Evolutionary conservation across 2,329 filamentous ascomycete species (phyloP).

Genomic region (Chrysoporthe puriensis): DNA sequence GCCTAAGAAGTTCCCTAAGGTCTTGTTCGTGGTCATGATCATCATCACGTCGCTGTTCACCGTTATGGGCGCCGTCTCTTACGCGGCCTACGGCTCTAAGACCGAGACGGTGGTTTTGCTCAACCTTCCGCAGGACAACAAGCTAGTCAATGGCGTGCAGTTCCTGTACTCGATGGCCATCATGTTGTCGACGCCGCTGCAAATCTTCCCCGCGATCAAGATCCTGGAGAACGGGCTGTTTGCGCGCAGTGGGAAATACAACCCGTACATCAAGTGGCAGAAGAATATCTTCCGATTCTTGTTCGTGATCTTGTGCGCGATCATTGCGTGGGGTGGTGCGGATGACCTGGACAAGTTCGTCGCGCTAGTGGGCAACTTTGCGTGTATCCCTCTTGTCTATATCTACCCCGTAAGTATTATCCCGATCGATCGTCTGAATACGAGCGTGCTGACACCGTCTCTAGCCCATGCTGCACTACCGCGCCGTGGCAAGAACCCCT

Average conservation of each 20-base stretch:
- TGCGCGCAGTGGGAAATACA: constrained; percentile 93
- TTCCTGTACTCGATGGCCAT: constrained; percentile 99
- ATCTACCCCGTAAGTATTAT: constrained; percentile 84
- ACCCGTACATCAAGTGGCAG: constrained; percentile 99
- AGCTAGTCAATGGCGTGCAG: constrained; percentile 92
- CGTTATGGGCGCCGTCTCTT: constrained; percentile 89
- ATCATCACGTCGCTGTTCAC: constrained; percentile 91
- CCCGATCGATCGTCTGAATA: not conserved
- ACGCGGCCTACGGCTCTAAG: constrained; percentile 91
- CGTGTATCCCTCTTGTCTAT: constrained; percentile 94
- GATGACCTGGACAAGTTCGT: constrained; percentile 97
- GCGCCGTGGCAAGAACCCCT: constrained; percentile 71
- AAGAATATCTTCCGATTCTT: constrained; percentile 97
- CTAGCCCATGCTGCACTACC: constrained; percentile 88
- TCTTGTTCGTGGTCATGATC: constrained; percentile 90
- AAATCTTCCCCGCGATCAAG: constrained; percentile 96
- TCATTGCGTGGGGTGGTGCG: constrained; percentile 89
- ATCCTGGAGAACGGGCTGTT: constrained; percentile 96
- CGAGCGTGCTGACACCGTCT: constrained; percentile 38
- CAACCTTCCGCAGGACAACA: constrained; percentile 94
- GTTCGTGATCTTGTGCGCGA: constrained; percentile 82
- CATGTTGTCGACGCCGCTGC: constrained; percentile 88
- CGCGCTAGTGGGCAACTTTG: constrained; percentile 93
- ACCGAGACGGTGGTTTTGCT: constrained; percentile 96
- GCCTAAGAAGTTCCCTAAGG: constrained; percentile 85